Percentiles rank a stretch among this genome's conserved stretches.
Evolutionary conservation across 495 filamentous ascomycete species (phyloP).

Genomic region (Geopyxis carbonaria): DNA sequence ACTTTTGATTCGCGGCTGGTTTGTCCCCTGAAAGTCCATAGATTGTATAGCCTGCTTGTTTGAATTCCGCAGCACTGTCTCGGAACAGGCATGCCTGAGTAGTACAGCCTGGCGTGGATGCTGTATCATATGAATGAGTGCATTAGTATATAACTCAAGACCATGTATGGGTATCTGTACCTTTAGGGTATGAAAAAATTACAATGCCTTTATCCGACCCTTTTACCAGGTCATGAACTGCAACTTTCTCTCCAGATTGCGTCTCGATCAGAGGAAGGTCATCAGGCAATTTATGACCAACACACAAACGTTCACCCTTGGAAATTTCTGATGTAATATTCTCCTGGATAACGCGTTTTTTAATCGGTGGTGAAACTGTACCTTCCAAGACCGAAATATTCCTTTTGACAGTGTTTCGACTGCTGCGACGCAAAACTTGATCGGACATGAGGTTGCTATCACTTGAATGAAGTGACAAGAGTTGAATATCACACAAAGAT

Average conservation of each 20-base stretch:
- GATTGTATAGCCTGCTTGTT: conserved; percentile 63
- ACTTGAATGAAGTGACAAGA: too few relatives aligned
- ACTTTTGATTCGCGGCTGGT: conserved; percentile 76
- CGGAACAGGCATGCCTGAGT: conserved; percentile 86
- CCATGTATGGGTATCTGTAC: conserved; percentile 27
- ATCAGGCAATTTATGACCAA: conserved; percentile 18
- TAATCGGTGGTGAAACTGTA: too few relatives aligned
- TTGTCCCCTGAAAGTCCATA: conserved; percentile 79
- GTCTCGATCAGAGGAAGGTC: conserved; percentile 48
- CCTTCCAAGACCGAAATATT: too few relatives aligned
- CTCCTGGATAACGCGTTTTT: too few relatives aligned
- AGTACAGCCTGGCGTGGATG: conserved; percentile 81
- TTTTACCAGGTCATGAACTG: conserved; percentile 58
- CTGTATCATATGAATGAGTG: conserved; percentile 5
- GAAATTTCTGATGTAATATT: too few relatives aligned
- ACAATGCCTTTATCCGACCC: conserved; percentile 73
- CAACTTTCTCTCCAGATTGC: conserved; percentile 63
- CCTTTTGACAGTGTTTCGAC: too few relatives aligned
- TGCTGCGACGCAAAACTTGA: too few relatives aligned
- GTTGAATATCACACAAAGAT: too few relatives aligned
- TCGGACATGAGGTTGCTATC: too few relatives aligned
- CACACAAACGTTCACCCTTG: conserved; percentile 57
- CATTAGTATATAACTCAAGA: conserved; percentile 10
- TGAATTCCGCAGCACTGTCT: conserved; percentile 59
- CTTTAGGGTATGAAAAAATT: conserved; percentile 89